Evolutionary conservation across 2,329 filamentous ascomycete species (phyloP), one percentile per base, ranked within the genome.

Genomic region (Monosporascus sp.): DNA sequence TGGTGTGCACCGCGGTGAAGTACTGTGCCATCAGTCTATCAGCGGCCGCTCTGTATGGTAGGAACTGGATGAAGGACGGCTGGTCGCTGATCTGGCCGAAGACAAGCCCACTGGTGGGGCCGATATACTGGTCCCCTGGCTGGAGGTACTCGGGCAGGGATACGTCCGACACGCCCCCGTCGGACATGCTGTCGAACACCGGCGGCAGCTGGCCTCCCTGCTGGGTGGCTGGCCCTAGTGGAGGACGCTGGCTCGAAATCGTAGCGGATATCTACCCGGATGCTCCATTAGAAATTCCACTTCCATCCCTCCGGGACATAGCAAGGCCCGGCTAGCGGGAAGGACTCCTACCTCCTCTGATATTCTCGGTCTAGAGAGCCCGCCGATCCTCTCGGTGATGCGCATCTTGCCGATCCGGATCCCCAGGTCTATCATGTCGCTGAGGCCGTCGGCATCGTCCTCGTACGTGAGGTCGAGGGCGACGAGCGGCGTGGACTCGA

Each of bases 381-480:
- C 87, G 17, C 88, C 88, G 57, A 91, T 82, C 38, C 87, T 78
- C 63, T 91, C 88, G 2, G 85, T 89, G 54, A 91, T 83, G 54
- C 81, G 81, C 78, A 90, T 81, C 65, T 82, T 86, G 1, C 88
- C 88, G 55, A 91, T 76, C 57, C 80, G 79, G 53, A 90, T 81
- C 2, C 88, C 88, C 25, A 91, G 72, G 67, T 91, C 88, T 58
- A 88, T 79, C 46, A 89, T 70, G 54, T 89, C 85, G 64, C 86
- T 75, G 22, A 69, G 68, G 17, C 66, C 68, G 44, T 83, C 78
- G n/a, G 69, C 69, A 50, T 79, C 83, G 54, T 85, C 83, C 54
- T 86, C 85, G 64, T 90, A 90, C 3, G 82, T 82, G 53, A 84
- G 78, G 69, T 90, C 87, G 44, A 83, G 75, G 14, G 80, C 77